Evolutionary conservation across 768 basidiomycete genomes (phyloP).

Genomic region (Lactarius psammicola): DNA sequence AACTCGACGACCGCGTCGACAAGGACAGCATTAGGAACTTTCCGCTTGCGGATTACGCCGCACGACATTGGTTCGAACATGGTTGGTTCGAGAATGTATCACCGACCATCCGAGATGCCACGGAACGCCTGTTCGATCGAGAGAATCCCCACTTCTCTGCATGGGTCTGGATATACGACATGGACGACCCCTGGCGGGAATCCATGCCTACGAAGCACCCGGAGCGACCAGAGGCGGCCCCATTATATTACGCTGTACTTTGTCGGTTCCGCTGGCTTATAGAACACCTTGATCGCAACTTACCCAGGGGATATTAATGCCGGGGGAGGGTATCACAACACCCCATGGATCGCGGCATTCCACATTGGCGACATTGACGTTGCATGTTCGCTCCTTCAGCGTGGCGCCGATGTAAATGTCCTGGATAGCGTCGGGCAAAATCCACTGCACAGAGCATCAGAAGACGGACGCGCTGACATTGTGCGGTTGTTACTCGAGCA

Average conservation of each 20-base stretch:
- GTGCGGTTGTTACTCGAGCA: conserved; percentile 4
- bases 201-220: background rate
- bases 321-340: background rate
- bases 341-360: background rate
- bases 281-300: background rate
- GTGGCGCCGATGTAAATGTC: background rate
- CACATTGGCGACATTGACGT: background rate
- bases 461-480: background rate
- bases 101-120: background rate
- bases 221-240: background rate
- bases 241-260: conserved; percentile 3
- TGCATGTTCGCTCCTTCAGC: background rate
- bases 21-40: background rate
- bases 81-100: background rate
- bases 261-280: background rate
- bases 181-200: background rate
- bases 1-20: background rate
- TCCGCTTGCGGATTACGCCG: background rate
- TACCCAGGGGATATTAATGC: background rate
- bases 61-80: conserved; percentile 1
- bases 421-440: background rate
- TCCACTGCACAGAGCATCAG: background rate
- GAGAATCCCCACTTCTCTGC: background rate
- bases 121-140: conserved; percentile 1
- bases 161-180: conserved; percentile 11